Evolutionary conservation across 2,329 filamentous ascomycete genomes (phyloP), one percentile per base, ranked within the genome.

Genomic region (Rhinocladiella mackenziei): DNA sequence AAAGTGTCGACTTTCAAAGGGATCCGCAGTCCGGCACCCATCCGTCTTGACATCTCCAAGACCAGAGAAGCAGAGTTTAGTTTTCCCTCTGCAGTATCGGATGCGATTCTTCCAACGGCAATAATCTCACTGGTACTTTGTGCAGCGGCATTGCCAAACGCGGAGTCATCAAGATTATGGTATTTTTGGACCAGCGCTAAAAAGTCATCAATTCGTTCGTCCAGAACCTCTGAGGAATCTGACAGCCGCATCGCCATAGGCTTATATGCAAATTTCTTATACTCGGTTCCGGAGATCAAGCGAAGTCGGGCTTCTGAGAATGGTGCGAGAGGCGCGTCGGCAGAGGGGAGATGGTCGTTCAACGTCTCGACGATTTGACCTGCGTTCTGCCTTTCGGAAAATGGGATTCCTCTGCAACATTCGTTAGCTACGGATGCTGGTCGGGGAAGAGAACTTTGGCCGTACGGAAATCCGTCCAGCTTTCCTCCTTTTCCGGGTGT

Each of bases 191-290:
- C 74, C 1, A 89, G 65, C n/a, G 72, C 69, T 47, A 80, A 75
- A 59, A 96, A 95, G 51, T 89, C 88, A 58, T 97, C 89, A 69
- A 98, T 96, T 57, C 89, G 78, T 65, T 97, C 91, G 66, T 98
- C 92, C 5, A 97, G 76, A 32, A 95, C 86, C 64, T 95, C 89
- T 3, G 91, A 94, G 0, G 88, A 82, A 62, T 96, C 89, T 4
- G 87, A 89, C 5, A 92, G 74, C 60, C 95, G 94, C 89, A 97
- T 95, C 2, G 87, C 84, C 74, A 97, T 83, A 2, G 89, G 86
- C 61, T 89, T 92, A 67, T 97, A 98, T 1, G 74, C 80, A 56
- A 96, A 83, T 63, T 95, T 96, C 63, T 89, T 89, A 59, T 88
- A 77, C 62, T 97, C 91, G 1, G 88, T 91, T 48, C 86, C 86